Conservation (phyloP, 495 filamentous ascomycete genomes). For the Aspergillus homomorphus region DNA sequence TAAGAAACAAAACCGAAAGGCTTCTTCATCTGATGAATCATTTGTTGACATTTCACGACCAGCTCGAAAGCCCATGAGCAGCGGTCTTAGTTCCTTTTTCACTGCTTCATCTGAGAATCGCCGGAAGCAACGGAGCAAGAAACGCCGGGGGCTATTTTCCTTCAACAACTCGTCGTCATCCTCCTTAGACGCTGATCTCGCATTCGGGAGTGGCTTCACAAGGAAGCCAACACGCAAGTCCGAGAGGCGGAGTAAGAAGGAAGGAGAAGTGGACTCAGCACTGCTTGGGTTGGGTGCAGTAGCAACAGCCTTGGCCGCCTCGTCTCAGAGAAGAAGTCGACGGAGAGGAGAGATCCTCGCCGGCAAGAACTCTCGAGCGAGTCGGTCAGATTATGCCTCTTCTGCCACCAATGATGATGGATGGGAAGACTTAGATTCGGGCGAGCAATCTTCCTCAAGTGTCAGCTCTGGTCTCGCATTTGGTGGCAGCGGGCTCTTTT, state of each 20-base stretch:
- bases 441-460: slow-evolving; percentile 46
- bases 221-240: slow-evolving; percentile 32
- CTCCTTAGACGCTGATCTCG: slow-evolving; percentile 54
- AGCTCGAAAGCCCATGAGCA: slow-evolving; percentile 25
- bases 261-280: slow-evolving; percentile 52
- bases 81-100: slow-evolving; percentile 47
- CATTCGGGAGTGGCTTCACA: slow-evolving; percentile 41
- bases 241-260: slow-evolving; percentile 30
- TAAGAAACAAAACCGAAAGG: slow-evolving; percentile 29
- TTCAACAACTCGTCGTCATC: slow-evolving; percentile 60
- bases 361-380: slow-evolving; percentile 35
- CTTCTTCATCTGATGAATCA: slow-evolving; percentile 37
- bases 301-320: slow-evolving; percentile 53
- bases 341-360: slow-evolving; percentile 41
- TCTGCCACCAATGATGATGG: slow-evolving; percentile 48
- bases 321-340: slow-evolving; percentile 26
- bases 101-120: slow-evolving; percentile 48
- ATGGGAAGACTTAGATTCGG: slow-evolving; percentile 60
- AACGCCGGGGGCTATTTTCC: slow-evolving; percentile 54
- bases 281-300: slow-evolving; percentile 56
- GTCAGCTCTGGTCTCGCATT: slow-evolving; percentile 57
- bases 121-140: slow-evolving; percentile 39
- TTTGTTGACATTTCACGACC: slow-evolving; percentile 33
- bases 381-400: slow-evolving; percentile 29
- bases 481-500: slow-evolving; percentile 39